Conservation (phyloP, 2,329 filamentous ascomycete genomes). For the Ophiobolus disseminans region DNA sequence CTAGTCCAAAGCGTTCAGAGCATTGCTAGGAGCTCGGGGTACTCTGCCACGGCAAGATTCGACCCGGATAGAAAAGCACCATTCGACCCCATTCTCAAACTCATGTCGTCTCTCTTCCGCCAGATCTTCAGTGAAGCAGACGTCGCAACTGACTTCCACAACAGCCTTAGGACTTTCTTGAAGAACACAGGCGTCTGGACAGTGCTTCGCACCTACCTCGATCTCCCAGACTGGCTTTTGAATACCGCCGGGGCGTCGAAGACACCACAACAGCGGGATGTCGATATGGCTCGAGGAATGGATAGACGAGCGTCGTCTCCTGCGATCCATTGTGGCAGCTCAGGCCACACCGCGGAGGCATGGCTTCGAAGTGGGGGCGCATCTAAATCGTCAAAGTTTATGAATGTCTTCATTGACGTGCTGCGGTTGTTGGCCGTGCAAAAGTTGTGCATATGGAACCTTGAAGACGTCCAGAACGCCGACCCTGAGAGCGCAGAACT, state of each 20-base stretch:
- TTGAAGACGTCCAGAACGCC: constrained; percentile 91
- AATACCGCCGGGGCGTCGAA: constrained; percentile 30
- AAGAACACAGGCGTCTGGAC: constrained; percentile 62
- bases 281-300: constrained; percentile 19
- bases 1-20: constrained; percentile 65
- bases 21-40: constrained; percentile 64
- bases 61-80: constrained; percentile 66
- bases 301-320: constrained; percentile 42
- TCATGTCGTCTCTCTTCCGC: constrained; percentile 67
- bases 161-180: constrained; percentile 62
- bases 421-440: constrained; percentile 80
- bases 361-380: constrained; percentile 56
- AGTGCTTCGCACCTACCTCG: constrained; percentile 63
- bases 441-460: constrained; percentile 85
- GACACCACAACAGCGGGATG: constrained; percentile 34
- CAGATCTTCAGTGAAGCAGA: constrained; percentile 72
- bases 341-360: constrained; percentile 50
- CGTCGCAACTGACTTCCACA: constrained; percentile 67
- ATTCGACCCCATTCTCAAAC: constrained; percentile 66
- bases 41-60: constrained; percentile 67
- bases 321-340: constrained; percentile 45
- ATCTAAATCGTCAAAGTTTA: constrained; percentile 70
- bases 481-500: constrained; percentile 87
- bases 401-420: constrained; percentile 88
- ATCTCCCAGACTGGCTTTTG: constrained; percentile 71